Evolutionary conservation across 306 rosid genomes (phyloP), one percentile per base, ranked within the genome.

Genomic region (Lathyrus aphaca): DNA sequence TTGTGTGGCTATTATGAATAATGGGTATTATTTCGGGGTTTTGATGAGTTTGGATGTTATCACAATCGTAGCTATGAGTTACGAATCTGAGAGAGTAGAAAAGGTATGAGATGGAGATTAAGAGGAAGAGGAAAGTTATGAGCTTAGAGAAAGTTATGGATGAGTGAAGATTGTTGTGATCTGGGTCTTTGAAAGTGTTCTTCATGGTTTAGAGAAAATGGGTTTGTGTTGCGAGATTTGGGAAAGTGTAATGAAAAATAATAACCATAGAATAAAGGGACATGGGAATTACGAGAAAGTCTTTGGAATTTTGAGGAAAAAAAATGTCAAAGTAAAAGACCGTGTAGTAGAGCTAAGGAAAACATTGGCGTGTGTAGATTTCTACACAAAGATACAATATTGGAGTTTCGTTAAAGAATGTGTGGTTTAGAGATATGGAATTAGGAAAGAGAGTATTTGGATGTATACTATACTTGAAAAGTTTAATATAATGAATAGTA

Each of bases 181-280:
- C 88, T 53, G 76, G 68, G 74, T 83, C 83, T 83, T 83, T 83
- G 69, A 21, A 68, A 32, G 56, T 67, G 86, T 8, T 71, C 78
- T 82, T 85, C 89, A 82, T 84, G 38, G 56, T 56, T 56, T 56
- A 12, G 32, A 21, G 19, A 14, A 49, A 50, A 50, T 17, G 56
- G 56, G 27, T 48, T 46, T 46, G 21, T 11, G 3, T 13, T 44
- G 10, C 27, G 18, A 25, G 39, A 56, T 56, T 56, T 27, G 63
- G 63, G 14, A 56, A 56, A 56, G 63, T 29, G 63, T 14, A 56
- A 13, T 25, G 35, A 55, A 25, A 3, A 21, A 8, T 17, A 0
- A 13, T 8, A 23, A 23, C 15, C 16, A 25, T 5, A 15, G 37
- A 25, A 4, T 53, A 56, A 56, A 25, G 32, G 60, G 1, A 54